Conservation (phyloP, 176 grass and related monocot genomes). For the Zizania latifolia region DNA sequence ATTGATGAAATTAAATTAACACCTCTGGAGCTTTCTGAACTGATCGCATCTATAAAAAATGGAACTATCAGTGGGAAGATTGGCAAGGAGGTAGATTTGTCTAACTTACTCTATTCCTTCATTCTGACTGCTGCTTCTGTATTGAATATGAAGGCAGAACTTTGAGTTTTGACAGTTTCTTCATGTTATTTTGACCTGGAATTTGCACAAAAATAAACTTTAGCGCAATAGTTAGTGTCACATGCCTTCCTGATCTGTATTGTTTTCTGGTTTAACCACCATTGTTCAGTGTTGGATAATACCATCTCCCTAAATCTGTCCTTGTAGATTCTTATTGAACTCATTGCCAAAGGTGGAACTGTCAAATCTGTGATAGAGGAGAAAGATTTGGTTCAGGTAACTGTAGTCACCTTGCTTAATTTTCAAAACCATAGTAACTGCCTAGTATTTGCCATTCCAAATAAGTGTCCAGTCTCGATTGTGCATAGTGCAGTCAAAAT, state of each 20-base stretch:
- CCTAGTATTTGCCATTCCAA: too few relatives aligned
- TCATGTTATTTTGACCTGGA: background rate
- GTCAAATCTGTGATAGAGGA: slow-evolving; percentile 80
- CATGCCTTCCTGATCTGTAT: background rate
- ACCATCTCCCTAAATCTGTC: background rate
- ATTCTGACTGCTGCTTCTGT: background rate
- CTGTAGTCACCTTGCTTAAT: slow-evolving; percentile 9
- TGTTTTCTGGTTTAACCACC: background rate
- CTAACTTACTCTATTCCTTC: background rate
- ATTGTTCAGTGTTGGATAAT: background rate
- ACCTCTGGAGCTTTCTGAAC: slow-evolving; percentile 67
- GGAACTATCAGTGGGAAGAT: slow-evolving; percentile 96
- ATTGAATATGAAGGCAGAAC: background rate
- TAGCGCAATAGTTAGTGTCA: background rate
- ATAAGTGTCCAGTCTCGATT: background rate
- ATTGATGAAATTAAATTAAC: slow-evolving; percentile 86
- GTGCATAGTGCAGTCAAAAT: background rate
- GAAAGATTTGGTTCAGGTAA: slow-evolving; percentile 93
- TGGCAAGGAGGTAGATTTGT: slow-evolving; percentile 66
- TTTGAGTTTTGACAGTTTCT: background rate
- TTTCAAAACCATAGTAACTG: background rate
- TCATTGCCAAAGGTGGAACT: slow-evolving; percentile 74
- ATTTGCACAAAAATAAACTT: background rate
- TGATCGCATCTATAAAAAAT: slow-evolving; percentile 74
- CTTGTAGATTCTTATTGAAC: slow-evolving; percentile 68